Percentiles rank a stretch among this genome's conserved stretches.
Conservation (phyloP, 257 asterid genomes). For the Fraxinus americana region DNA sequence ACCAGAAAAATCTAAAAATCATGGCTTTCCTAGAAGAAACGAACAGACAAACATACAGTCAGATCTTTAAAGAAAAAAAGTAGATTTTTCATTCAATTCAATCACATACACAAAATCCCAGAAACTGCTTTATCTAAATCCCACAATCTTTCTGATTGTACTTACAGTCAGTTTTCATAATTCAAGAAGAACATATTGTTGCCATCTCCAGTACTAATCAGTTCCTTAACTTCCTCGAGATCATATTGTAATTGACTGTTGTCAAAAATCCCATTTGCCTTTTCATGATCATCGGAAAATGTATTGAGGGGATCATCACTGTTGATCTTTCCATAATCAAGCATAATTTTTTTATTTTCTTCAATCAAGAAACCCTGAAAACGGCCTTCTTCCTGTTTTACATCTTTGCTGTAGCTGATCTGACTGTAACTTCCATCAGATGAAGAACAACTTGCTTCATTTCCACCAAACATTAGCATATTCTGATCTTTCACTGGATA, state of each 20-base stretch:
- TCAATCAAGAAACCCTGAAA: slow-evolving; percentile 27
- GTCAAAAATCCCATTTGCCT: slow-evolving; percentile 25
- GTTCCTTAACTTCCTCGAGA: slow-evolving; percentile 62
- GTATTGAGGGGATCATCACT: slow-evolving; percentile 18
- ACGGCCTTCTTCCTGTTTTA: slow-evolving; percentile 48
- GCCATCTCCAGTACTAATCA: slow-evolving; percentile 31
- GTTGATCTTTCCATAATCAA: slow-evolving; percentile 35
- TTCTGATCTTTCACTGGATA: slow-evolving; percentile 37
- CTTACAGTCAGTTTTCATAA: slow-evolving; percentile 49
- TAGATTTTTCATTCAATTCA: slow-evolving; percentile 23
- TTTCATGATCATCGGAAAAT: slow-evolving; percentile 26
- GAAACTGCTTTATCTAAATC: slow-evolving; percentile 27
- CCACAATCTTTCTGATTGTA: slow-evolving; percentile 37
- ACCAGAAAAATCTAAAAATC: neutral
- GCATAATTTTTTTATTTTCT: slow-evolving; percentile 45
- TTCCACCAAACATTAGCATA: slow-evolving; percentile 57
- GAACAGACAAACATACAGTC: slow-evolving; percentile 35
- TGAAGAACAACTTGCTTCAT: slow-evolving; percentile 59
- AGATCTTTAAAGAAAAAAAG: slow-evolving; percentile 36
- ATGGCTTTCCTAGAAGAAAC: slow-evolving; percentile 22
- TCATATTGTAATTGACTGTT: slow-evolving; percentile 42
- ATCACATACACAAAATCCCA: slow-evolving; percentile 54
- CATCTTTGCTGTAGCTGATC: slow-evolving; percentile 52
- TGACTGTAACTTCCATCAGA: slow-evolving; percentile 63
- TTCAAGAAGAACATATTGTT: slow-evolving; percentile 24